Base-by-base conservation (phyloP, 306 rosid genomes). In the Vigna hirtella region DNA sequence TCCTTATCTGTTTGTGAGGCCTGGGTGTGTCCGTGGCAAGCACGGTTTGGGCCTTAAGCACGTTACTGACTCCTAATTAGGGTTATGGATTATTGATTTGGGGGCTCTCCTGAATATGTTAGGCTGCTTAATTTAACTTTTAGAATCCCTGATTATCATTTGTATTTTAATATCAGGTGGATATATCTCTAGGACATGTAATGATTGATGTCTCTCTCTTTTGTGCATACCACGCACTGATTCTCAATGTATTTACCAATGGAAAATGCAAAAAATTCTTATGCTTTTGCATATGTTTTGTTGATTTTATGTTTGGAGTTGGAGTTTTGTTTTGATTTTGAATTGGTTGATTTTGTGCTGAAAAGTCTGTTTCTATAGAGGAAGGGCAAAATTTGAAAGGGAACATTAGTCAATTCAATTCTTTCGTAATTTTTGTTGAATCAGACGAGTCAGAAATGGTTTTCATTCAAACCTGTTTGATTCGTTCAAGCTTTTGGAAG, bases 21-120 rank as follows among this genome's bases (percentile, higher is more conserved):
- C 96, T 16, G 98, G 98, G 14, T 92, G 96, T 67, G 96, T 91
- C 9, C 96, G 90, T 50, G 98, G 98, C 24, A 94, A 94, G 81
- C 96, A 91, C 63, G 98, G 98, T 4, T 65, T 94, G 42, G 97
- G 98, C 0, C 84, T 94, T 80, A 94, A 91, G 84, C 96, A 94
- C 83, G 86, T 63, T 40, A 32, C 80, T 93, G 65, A 50, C 63
- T 85, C 45, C 50, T 72, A 36, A 66, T 75, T 81, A 13, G 77
- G 64, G 4, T 52, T 58, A 6, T 32, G 16, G 48, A 30, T 48
- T 62, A 40, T 10, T 77, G 20, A 61, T 61, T 68, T 50, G 52
- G 57, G 38, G 34, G 3, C 45, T 62, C 47, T 70, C 70, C 40
- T 62, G 20, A 8, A 48, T 15, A 38, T 78, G 57, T 48, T 68